Conservation (phyloP, 352 stramenopile genomes). For the Plasmopara halstedii region DNA sequence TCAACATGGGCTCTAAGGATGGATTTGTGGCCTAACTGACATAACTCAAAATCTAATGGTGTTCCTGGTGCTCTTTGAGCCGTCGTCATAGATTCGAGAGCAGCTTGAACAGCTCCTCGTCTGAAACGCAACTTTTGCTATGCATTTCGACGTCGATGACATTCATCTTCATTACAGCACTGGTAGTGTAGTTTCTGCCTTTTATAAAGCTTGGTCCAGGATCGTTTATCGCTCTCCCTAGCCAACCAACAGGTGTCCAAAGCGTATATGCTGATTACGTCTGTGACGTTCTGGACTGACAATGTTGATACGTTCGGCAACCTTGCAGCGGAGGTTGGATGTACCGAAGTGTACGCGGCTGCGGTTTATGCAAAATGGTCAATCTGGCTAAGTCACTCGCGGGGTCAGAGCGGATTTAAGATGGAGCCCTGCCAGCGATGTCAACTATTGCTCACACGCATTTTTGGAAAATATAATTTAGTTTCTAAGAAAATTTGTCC, state of each 20-base stretch:
- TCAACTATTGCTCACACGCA: too few relatives aligned
- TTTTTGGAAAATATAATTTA: too few relatives aligned
- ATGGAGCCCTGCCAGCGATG: slow-evolving; percentile 30
- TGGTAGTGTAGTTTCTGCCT: slow-evolving; percentile 1
- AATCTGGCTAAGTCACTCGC: slow-evolving; percentile 31
- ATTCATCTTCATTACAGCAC: neutral
- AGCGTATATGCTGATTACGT: slow-evolving; percentile 38
- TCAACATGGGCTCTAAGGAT: too few relatives aligned
- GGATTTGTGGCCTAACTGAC: too few relatives aligned
- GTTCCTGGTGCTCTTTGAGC: too few relatives aligned
- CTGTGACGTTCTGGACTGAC: slow-evolving; percentile 57
- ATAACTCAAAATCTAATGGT: too few relatives aligned
- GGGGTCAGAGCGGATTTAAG: slow-evolving; percentile 17
- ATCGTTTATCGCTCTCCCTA: slow-evolving; percentile 4
- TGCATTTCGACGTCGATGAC: slow-evolving; percentile 9
- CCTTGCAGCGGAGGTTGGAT: slow-evolving; percentile 29
- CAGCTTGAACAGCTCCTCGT: slow-evolving; percentile 29
- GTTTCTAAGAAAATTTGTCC: too few relatives aligned
- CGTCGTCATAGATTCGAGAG: slow-evolving; percentile 31
- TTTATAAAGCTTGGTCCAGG: slow-evolving; percentile 11
- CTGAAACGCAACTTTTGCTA: slow-evolving; percentile 11
- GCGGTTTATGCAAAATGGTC: slow-evolving; percentile 35
- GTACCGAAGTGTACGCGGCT: slow-evolving; percentile 32
- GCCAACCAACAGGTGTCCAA: slow-evolving; percentile 19
- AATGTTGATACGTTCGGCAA: slow-evolving; percentile 40